These are phyloP conservation scores for Lachnum nothofagi DNA, from an alignment of 2,329 filamentous ascomycete genomes.

Conservation along the genomic window DNA sequence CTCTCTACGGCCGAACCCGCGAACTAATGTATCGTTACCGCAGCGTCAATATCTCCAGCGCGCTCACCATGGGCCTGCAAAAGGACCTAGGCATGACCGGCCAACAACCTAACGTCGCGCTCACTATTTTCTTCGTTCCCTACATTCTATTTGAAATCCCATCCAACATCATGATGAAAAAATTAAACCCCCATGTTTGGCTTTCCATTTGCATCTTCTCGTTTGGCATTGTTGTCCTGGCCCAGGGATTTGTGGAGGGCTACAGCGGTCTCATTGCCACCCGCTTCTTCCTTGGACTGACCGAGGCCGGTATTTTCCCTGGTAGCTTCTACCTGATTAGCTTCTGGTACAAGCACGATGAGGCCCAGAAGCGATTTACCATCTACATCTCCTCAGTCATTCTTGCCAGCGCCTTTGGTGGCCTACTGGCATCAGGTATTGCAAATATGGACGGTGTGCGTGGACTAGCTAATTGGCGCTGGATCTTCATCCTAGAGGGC, in stretches of 20 bases:
- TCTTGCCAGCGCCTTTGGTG: conserved; percentile 66
- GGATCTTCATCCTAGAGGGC: conserved; percentile 70
- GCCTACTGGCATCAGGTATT: conserved; percentile 60
- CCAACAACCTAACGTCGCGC: conserved; percentile 64
- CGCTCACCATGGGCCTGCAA: conserved; percentile 27
- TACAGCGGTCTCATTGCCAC: conserved; percentile 48
- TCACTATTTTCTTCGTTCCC: conserved; percentile 66
- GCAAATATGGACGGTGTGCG: conserved; percentile 52
- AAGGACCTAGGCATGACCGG: conserved; percentile 53
- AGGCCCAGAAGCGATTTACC: conserved; percentile 62
- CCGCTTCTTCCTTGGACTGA: conserved; percentile 62
- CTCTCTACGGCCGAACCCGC: no score
- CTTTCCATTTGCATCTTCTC: conserved; percentile 60
- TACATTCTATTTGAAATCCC: conserved; percentile 71
- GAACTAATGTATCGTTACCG: no score
- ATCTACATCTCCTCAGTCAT: conserved; percentile 68
- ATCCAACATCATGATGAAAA: conserved; percentile 63
- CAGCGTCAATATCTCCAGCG: no score
- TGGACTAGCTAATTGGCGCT: conserved; percentile 54
- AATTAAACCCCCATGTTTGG: conserved; percentile 62
- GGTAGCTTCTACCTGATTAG: conserved; percentile 70
- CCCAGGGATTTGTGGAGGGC: conserved; percentile 59
- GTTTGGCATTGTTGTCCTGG: conserved; percentile 60
- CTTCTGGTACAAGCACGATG: conserved; percentile 65
- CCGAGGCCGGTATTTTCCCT: conserved; percentile 60